Evolutionary conservation across 1,284 basidiomycete species (phyloP), one percentile per base, ranked within the genome.

Genomic region (Apiotrichum akiyoshidainum): DNA sequence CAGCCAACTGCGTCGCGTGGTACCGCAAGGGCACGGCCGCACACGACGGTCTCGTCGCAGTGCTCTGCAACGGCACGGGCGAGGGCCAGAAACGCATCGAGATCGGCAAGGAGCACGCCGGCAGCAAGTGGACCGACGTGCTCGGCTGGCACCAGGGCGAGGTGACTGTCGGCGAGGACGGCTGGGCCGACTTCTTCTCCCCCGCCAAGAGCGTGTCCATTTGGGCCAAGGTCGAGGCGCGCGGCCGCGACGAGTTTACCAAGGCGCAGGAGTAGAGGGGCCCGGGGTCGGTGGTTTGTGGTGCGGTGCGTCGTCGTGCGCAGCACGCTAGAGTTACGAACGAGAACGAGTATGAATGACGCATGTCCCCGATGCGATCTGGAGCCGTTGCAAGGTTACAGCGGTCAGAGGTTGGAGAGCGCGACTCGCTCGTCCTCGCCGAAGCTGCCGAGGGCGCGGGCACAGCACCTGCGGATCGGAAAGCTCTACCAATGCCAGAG

Each of bases 121-220:
- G 82, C 16, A 81, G 84, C 70, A 78, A 75, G 39, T 85, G 82
- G 82, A 82, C 81, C 2, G 83, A 85, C 66, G 65, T 81, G 21
- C 72, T 85, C 22, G 83, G 83, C 11, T 84, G 83, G 83, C 72
- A 77, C 57, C 68, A 80, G 52, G 83, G 80, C 48, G 81, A 83
- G 65, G 76, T 84, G 54, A 76, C 71, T 21, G 81, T 84, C 46
- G 82, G 78, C 34, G 81, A 84, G 35, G 83, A 85, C 60, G 83
- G 83, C 1, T 83, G 80, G 80, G 82, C 79, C 39, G 80, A 82
- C 54, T 83, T 83, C 73, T 71, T 60, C 49, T 83, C 77, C 55
- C 78, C 79, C 12, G 67, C 79, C 12, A 72, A 78, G 65, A 80
- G 79, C 59, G 76, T 83, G 21, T 78, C 79, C 16, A 78, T 83